Conservation (phyloP, 345 rosid genomes). For the Geranium rotundifolium region DNA sequence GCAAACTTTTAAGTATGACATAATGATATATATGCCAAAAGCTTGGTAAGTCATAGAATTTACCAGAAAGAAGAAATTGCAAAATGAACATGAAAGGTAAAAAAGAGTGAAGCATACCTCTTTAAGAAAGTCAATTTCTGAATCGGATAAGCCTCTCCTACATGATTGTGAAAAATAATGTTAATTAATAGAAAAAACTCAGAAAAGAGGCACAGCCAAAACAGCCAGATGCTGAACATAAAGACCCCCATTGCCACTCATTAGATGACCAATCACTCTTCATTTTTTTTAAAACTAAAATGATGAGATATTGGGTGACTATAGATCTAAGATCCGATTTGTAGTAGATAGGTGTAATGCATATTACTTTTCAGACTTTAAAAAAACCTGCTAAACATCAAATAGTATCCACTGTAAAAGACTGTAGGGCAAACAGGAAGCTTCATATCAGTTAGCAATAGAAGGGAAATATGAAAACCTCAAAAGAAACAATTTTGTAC, state of each 20-base stretch:
- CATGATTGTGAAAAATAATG: slow-evolving; percentile 10
- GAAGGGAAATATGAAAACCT: too few relatives aligned
- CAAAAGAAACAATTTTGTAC: too few relatives aligned
- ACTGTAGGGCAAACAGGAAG: too few relatives aligned
- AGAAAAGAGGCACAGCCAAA: not conserved
- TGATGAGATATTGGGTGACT: too few relatives aligned
- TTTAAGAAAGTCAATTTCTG: slow-evolving; percentile 70
- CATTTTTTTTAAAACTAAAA: too few relatives aligned
- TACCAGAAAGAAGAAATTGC: slow-evolving; percentile 2
- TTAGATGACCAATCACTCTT: too few relatives aligned
- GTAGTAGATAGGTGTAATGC: too few relatives aligned
- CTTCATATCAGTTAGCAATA: too few relatives aligned
- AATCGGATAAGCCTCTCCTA: slow-evolving; percentile 90
- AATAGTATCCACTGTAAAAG: too few relatives aligned
- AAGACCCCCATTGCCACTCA: not conserved
- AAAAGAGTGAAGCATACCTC: slow-evolving; percentile 38
- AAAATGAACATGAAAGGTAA: slow-evolving; percentile 7
- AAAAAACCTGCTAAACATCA: too few relatives aligned
- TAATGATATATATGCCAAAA: not conserved
- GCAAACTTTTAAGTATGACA: not conserved
- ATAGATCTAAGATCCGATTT: too few relatives aligned
- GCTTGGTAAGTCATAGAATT: not conserved
- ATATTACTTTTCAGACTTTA: too few relatives aligned
- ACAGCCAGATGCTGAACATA: not conserved
- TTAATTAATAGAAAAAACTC: not conserved